Evolutionary conservation across 768 basidiomycete genomes (phyloP).

Genomic region (Mycena capillaripes): DNA sequence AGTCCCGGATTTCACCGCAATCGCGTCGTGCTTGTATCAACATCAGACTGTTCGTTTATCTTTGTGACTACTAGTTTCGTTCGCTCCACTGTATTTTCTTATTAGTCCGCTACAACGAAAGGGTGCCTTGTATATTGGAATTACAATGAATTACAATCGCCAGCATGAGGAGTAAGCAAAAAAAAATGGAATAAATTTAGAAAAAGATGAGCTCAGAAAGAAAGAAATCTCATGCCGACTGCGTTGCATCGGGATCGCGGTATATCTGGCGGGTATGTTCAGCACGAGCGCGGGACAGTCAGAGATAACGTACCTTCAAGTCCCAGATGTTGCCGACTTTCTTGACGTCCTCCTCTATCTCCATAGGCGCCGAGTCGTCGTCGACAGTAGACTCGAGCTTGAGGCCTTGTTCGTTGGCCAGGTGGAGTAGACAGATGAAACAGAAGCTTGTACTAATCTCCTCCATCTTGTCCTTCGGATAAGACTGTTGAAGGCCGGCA

Average conservation of each 20-base stretch:
- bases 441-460: constrained; percentile 99
- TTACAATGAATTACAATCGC: constrained; percentile 28
- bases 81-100: constrained; percentile 8
- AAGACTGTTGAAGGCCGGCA: constrained; percentile 81
- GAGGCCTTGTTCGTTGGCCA: constrained; percentile 97
- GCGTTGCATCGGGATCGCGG: constrained; percentile 56
- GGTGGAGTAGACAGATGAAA: constrained; percentile 96
- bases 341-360: constrained; percentile 57
- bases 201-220: constrained; percentile 2
- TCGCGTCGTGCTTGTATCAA: constrained; percentile 34
- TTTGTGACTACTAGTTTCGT: background rate
- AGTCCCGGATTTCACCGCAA: constrained; percentile 25
- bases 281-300: background rate
- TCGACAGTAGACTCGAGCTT: constrained; percentile 73
- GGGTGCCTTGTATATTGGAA: constrained; percentile 13
- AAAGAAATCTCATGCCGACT: constrained; percentile 32
- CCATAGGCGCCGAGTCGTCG: constrained; percentile 50
- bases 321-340: constrained; percentile 82
- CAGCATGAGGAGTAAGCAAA: constrained; percentile 22
- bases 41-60: constrained; percentile 24
- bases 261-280: constrained; percentile 52
- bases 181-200: constrained; percentile 27
- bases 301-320: constrained; percentile 67
- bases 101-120: background rate
- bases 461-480: constrained; percentile 94